Conservation (phyloP, 805 yeast genomes). For the Starmerella tilneyi region DNA sequence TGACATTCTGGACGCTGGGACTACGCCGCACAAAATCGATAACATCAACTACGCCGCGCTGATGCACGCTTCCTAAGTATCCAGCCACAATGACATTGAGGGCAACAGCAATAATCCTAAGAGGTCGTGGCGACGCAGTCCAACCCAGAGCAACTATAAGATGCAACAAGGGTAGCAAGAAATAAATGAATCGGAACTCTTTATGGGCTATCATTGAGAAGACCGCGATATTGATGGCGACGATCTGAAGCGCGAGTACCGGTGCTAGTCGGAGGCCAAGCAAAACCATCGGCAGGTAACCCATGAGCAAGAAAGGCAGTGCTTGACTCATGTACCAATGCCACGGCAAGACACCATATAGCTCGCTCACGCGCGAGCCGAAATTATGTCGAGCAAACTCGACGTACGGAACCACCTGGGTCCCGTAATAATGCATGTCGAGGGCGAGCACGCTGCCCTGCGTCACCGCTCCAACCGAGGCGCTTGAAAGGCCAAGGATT, state of each 20-base stretch:
- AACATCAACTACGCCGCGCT: slow-evolving; percentile 72
- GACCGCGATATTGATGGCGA: slow-evolving; percentile 39
- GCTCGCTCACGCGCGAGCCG: slow-evolving; percentile 18
- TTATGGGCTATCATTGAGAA: slow-evolving; percentile 72
- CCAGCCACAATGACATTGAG: slow-evolving; percentile 38
- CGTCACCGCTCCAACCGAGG: slow-evolving; percentile 1
- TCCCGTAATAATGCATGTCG: slow-evolving; percentile 11
- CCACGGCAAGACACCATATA: slow-evolving; percentile 74
- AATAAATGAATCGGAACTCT: slow-evolving; percentile 83
- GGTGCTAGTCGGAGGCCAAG: slow-evolving; percentile 13
- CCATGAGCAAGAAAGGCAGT: slow-evolving; percentile 62
- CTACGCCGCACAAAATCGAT: slow-evolving; percentile 42
- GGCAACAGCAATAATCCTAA: not conserved
- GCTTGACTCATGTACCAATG: slow-evolving; percentile 79
- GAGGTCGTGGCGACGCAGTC: not conserved
- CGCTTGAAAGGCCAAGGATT: not conserved
- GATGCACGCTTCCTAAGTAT: slow-evolving; percentile 61
- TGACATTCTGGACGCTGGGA: slow-evolving; percentile 42
- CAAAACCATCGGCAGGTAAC: slow-evolving; percentile 43
- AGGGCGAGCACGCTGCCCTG: slow-evolving; percentile 8
- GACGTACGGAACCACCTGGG: slow-evolving; percentile 7
- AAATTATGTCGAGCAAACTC: slow-evolving; percentile 18
- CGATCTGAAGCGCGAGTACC: slow-evolving; percentile 6
- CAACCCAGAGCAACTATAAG: slow-evolving; percentile 37
- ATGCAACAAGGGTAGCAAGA: slow-evolving; percentile 65